These are phyloP conservation scores for Cyberlindnera subsufficiens DNA, from an alignment of 805 yeast species.

Conservation along the genomic window DNA sequence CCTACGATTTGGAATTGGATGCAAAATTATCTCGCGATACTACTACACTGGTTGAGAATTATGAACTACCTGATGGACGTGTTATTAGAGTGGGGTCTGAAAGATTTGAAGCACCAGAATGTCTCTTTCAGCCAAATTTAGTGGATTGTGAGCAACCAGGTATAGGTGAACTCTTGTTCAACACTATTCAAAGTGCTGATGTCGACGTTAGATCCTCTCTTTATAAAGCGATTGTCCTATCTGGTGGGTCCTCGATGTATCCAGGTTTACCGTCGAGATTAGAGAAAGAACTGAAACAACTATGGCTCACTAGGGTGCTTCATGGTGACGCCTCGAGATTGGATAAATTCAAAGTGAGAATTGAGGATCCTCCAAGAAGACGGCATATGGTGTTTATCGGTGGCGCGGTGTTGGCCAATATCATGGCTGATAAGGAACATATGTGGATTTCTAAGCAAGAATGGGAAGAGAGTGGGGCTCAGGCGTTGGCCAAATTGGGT, in stretches of 20 bases:
- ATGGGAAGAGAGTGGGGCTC: conserved; percentile 96
- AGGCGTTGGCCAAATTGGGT: conserved; percentile 81
- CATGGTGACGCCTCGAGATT: conserved; percentile 82
- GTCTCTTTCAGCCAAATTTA: conserved; percentile 90
- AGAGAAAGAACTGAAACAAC: conserved; percentile 93
- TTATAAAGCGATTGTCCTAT: conserved; percentile 85
- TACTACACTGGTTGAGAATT: conserved; percentile 86
- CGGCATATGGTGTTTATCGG: conserved; percentile 98
- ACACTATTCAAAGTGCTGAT: conserved; percentile 91
- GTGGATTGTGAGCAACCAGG: conserved; percentile 98
- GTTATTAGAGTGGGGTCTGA: conserved; percentile 91
- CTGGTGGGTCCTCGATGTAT: conserved; percentile 98
- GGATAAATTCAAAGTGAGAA: conserved; percentile 88
- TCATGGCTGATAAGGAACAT: conserved; percentile 97
- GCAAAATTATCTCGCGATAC: conserved; percentile 85
- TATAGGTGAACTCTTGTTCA: conserved; percentile 86
- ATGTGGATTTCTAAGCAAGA: conserved; percentile 96
- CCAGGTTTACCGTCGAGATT: conserved; percentile 95
- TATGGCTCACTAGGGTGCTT: conserved; percentile 87
- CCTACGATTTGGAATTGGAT: conserved; percentile 90
- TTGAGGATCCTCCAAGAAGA: conserved; percentile 98
- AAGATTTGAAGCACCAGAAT: conserved; percentile 94
- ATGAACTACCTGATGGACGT: conserved; percentile 96
- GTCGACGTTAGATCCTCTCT: conserved; percentile 86
- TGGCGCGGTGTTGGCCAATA: conserved; percentile 95